Conservation (phyloP, 805 yeast genomes). For the Candida sithepensis region DNA sequence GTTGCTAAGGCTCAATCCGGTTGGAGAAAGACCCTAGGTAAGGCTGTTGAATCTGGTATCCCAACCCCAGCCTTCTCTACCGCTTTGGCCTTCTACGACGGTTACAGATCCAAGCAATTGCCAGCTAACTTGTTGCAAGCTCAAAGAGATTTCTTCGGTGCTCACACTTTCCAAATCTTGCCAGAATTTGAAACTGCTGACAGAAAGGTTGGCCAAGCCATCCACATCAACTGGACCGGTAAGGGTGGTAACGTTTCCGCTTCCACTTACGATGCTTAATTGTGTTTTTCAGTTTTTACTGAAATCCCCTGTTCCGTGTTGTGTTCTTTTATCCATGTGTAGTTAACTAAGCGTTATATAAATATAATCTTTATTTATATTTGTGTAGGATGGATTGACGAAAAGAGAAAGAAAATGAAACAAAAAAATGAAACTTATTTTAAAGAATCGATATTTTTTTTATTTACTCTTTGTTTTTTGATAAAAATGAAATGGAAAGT, state of each 20-base stretch:
- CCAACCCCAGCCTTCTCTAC: slow-evolving; percentile 98
- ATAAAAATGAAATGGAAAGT: too few relatives aligned
- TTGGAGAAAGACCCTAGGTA: slow-evolving; percentile 86
- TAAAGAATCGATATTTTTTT: too few relatives aligned
- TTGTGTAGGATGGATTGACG: too few relatives aligned
- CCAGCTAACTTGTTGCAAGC: slow-evolving; percentile 99
- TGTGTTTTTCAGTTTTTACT: not conserved
- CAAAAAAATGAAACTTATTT: too few relatives aligned
- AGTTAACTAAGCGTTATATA: not conserved
- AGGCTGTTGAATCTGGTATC: slow-evolving; percentile 80
- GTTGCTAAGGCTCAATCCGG: slow-evolving; percentile 90
- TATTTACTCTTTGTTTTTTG: too few relatives aligned
- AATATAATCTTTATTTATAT: too few relatives aligned
- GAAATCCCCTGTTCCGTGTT: too few relatives aligned
- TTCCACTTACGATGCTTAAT: slow-evolving; percentile 85
- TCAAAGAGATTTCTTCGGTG: slow-evolving; percentile 99
- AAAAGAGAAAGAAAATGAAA: too few relatives aligned
- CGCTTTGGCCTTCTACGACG: slow-evolving; percentile 96
- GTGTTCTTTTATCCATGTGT: slow-evolving; percentile 3
- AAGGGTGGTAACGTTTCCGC: slow-evolving; percentile 98
- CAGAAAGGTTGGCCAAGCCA: slow-evolving; percentile 75
- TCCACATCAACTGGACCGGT: slow-evolving; percentile 99
- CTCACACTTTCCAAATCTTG: slow-evolving; percentile 95
- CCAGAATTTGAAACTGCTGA: slow-evolving; percentile 77
- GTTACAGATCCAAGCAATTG: slow-evolving; percentile 91